Base-by-base conservation (phyloP, 176 grass and related monocot genomes). In the Eremochloa ophiuroides region DNA sequence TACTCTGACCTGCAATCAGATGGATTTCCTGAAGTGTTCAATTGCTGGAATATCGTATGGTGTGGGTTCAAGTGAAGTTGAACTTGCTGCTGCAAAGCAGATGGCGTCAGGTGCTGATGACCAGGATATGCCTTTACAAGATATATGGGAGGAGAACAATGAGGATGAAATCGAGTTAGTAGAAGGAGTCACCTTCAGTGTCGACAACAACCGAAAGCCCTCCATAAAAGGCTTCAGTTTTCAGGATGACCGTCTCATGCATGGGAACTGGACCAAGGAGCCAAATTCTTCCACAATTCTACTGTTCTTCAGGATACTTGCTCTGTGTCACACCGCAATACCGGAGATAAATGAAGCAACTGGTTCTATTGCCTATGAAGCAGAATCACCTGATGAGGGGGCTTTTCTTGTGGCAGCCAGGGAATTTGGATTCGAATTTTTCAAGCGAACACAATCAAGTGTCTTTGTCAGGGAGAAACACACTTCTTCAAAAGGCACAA, bases 391-490 rank as follows among this genome's bases (percentile, higher is more conserved):
- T 85, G 96, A 95, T 74, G 93, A 99, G 73, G 92, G 86, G 61
- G 76, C 96, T 82, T 99, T 99, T 87, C 93, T 99, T 76, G 89
- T 99, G 80, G 96, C 96, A 84, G 93, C 93, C 43, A 90, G 85
- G 88, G 96, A 99, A 84, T 99, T 99, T 90, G 93, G 93, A 39
- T 99, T 99, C 86, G 96, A 99, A 68, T 93, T 99, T 85, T 95
- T 76, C 73, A 95, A 88, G 83, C 89, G 96, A 82, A 95, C 93
- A 40, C 96, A 99, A 74, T 86, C 88, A 46, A 93, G 93, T 69
- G 85, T 91, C 66, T 91, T 95, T 62, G 3, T 99, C 55, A 83
- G 77, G 78, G 93, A 95, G 89, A 95, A 85, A 69, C 74, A 93
- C 79, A 91, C 89, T 73, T 85, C 93, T 71, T 82, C 90, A 41